These are phyloP conservation scores for Cladosporium sp. DNA, from an alignment of 2,329 filamentous ascomycete genomes.

Conservation along the genomic window DNA sequence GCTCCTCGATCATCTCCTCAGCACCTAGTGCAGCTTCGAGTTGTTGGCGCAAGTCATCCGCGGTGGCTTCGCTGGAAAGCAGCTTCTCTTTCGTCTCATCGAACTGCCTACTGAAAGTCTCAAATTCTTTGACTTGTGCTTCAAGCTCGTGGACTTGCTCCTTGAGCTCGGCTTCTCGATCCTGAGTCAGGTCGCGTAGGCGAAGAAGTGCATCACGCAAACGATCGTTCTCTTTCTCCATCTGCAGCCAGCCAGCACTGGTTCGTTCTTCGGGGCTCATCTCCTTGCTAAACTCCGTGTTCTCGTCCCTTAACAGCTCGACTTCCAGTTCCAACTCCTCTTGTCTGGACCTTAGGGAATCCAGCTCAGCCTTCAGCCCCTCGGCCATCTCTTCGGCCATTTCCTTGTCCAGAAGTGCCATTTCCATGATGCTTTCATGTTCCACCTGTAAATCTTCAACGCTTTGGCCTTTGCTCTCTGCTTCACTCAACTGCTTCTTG, in stretches of 20 bases:
- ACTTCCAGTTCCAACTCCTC: constrained; percentile 86
- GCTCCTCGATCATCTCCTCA: constrained; percentile 89
- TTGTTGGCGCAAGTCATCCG: constrained; percentile 84
- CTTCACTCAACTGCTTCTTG: constrained; percentile 71
- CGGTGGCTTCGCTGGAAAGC: constrained; percentile 63
- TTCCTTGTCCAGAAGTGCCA: constrained; percentile 83
- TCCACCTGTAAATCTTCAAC: constrained; percentile 74
- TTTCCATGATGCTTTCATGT: constrained; percentile 77
- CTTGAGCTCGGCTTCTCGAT: constrained; percentile 74
- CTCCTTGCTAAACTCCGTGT: constrained; percentile 73
- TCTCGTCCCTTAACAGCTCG: constrained; percentile 82
- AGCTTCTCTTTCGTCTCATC: constrained; percentile 68
- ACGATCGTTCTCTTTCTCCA: constrained; percentile 86
- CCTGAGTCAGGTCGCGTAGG: constrained; percentile 79
- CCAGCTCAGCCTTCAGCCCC: constrained; percentile 72
- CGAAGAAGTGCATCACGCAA: constrained; percentile 78
- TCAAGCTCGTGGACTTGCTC: constrained; percentile 49
- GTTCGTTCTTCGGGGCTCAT: constrained; percentile 85
- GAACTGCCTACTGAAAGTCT: constrained; percentile 53
- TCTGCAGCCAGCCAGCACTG: constrained; percentile 81
- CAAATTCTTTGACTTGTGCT: constrained; percentile 39
- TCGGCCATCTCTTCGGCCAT: constrained; percentile 95
- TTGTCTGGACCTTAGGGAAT: constrained; percentile 66
- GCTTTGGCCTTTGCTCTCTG: constrained; percentile 62
- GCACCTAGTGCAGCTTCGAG: constrained; percentile 82